Percentiles rank a stretch among this genome's conserved stretches.
Conservation (phyloP, 768 basidiomycete species). For the Antrodiella citrinella region DNA sequence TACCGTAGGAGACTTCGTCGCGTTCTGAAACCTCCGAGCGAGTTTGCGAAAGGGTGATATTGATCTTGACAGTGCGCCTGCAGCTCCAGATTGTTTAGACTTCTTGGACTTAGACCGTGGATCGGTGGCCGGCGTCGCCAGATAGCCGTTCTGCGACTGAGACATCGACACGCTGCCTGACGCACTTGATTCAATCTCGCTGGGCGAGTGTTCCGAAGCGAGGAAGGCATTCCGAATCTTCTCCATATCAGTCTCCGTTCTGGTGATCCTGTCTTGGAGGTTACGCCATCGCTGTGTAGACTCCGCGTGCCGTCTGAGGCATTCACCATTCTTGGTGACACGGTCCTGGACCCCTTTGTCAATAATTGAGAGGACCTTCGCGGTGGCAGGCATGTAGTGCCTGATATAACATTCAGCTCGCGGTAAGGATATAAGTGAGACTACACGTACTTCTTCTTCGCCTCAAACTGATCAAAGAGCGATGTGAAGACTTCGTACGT, state of each 20-base stretch:
- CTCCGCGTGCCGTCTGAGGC: conserved; percentile 81
- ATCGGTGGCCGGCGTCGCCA: conserved; percentile 56
- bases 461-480: conserved; percentile 70
- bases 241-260: conserved; percentile 82
- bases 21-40: conserved; percentile 60
- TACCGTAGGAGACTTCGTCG: conserved; percentile 27
- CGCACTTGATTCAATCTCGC: conserved; percentile 64
- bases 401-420: conserved; percentile 32
- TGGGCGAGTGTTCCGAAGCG: conserved; percentile 41
- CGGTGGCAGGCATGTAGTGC: conserved; percentile 91
- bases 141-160: conserved; percentile 40
- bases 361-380: conserved; percentile 87
- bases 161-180: conserved; percentile 43
- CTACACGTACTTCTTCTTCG: conserved; percentile 80
- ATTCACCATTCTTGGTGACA: conserved; percentile 95
- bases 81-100: conserved; percentile 22
- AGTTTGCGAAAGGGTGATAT: conserved; percentile 78
- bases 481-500: conserved; percentile 57
- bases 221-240: conserved; percentile 51
- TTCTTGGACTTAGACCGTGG: conserved; percentile 28
- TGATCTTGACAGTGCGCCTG: conserved; percentile 59
- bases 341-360: conserved; percentile 91
- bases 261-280: conserved; percentile 67
- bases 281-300: conserved; percentile 81
- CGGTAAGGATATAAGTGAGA: conserved; percentile 1